Conservation (phyloP, 139 green algal species). For the Zygnema circumcarinatum region DNA sequence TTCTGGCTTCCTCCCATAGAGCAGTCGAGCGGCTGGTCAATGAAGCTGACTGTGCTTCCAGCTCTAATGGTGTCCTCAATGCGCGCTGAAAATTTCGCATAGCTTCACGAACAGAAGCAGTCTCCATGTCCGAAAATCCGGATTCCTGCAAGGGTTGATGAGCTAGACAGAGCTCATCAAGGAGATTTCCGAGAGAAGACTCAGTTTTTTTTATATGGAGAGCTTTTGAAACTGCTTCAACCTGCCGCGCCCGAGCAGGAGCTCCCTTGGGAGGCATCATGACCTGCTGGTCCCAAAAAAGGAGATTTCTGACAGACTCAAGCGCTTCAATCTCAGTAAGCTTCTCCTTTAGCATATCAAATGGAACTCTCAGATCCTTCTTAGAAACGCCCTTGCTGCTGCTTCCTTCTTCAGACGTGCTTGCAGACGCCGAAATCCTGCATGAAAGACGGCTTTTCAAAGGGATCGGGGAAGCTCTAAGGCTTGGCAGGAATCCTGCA, state of each 20-base stretch:
- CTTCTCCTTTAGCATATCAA: not conserved
- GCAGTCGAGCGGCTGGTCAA: constrained; percentile 23
- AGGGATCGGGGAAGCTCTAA: too few relatives aligned
- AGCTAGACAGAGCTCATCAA: not conserved
- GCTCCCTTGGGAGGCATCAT: constrained; percentile 18
- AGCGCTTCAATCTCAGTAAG: constrained; percentile 11
- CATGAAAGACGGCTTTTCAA: not conserved
- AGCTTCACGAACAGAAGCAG: constrained; percentile 13
- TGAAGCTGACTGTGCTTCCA: not conserved
- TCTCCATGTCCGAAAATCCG: not conserved
- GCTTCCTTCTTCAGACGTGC: too few relatives aligned
- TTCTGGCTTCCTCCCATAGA: constrained; percentile 79
- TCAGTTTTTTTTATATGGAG: constrained; percentile 3
- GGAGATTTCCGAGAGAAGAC: not conserved
- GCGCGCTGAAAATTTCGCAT: not conserved
- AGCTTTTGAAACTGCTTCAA: not conserved
- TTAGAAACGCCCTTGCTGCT: not conserved
- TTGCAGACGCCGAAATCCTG: not conserved
- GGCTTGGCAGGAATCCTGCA: not conserved
- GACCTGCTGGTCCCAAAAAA: constrained; percentile 28
- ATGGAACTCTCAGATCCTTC: not conserved
- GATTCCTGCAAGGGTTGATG: not conserved
- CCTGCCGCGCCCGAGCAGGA: not conserved
- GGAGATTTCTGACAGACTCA: constrained; percentile 9
- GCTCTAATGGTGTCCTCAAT: not conserved